A percentile compares a stretch with the other conserved stretches of the same genome.
Evolutionary conservation across 257 asterid genomes (phyloP).

Genomic region (Solanum virginianum): DNA sequence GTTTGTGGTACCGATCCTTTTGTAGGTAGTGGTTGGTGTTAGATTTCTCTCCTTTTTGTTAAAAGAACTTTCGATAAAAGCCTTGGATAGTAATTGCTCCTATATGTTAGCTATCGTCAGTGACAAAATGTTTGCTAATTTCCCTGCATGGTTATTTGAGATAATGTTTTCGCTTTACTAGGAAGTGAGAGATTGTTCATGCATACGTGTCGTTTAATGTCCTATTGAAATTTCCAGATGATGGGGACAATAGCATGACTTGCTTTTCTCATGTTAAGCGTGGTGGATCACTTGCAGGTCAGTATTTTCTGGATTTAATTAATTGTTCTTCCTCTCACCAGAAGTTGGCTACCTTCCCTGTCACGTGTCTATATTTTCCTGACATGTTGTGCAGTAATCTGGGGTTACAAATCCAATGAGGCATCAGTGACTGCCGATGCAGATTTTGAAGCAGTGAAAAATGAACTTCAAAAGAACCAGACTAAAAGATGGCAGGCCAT

Average conservation of each 20-base stretch:
- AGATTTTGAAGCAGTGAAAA: slow-evolving; percentile 35
- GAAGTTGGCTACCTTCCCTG: slow-evolving; percentile 4
- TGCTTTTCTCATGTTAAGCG: slow-evolving; percentile 70
- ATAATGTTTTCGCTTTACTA: neutral
- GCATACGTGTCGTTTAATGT: neutral
- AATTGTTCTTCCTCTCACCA: neutral
- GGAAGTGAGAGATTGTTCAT: neutral
- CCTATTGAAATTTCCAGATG: slow-evolving; percentile 27
- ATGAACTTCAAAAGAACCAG: slow-evolving; percentile 57
- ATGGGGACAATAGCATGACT: slow-evolving; percentile 28
- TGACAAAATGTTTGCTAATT: neutral
- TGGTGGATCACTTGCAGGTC: slow-evolving; percentile 83
- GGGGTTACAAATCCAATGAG: slow-evolving; percentile 61
- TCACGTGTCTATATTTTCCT: neutral
- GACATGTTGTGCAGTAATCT: slow-evolving; percentile 47
- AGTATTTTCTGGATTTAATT: neutral
- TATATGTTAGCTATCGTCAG: neutral
- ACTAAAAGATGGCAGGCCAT: slow-evolving; percentile 70
- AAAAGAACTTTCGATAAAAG: neutral
- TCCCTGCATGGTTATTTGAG: neutral
- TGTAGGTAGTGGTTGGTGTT: neutral
- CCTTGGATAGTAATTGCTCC: neutral
- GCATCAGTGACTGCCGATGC: slow-evolving; percentile 49
- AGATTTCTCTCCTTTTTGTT: neutral
- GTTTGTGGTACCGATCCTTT: neutral